A percentile compares a stretch with the other conserved stretches of the same genome.
These are phyloP conservation scores for Diaporthe helianthi DNA, from an alignment of 2,329 filamentous ascomycete genomes.

Conservation along the genomic window DNA sequence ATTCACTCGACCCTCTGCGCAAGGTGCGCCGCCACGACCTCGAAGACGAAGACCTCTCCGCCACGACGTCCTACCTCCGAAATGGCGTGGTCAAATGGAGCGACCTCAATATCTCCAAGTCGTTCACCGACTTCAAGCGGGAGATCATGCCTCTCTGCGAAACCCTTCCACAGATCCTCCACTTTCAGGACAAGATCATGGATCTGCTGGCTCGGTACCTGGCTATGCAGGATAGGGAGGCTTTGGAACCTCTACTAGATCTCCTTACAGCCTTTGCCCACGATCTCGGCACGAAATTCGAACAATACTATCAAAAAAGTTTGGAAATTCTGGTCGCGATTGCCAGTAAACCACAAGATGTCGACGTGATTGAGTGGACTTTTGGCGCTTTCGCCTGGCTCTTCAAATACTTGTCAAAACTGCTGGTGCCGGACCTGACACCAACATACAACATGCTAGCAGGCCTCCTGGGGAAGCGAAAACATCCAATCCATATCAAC, in stretches of 20 bases:
- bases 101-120: constrained; percentile 87
- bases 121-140: constrained; percentile 78
- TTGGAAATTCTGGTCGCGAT: constrained; percentile 79
- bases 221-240: constrained; percentile 76
- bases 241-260: constrained; percentile 84
- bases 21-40: constrained; percentile 85
- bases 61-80: constrained; percentile 86
- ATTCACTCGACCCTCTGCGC: constrained; percentile 88
- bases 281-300: constrained; percentile 85
- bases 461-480: constrained; percentile 81
- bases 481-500: constrained; percentile 85
- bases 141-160: constrained; percentile 82
- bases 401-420: constrained; percentile 93
- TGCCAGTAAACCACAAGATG: constrained; percentile 77
- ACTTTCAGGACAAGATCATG: constrained; percentile 89
- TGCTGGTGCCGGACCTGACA: constrained; percentile 83
- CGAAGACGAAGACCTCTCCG: constrained; percentile 77
- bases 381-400: constrained; percentile 94
- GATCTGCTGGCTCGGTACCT: constrained; percentile 78
- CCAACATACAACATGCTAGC: constrained; percentile 85
- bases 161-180: constrained; percentile 88
- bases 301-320: constrained; percentile 82
- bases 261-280: constrained; percentile 95
- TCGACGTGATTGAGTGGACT: constrained; percentile 96
- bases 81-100: constrained; percentile 85